phyloP scores from a whole-genome alignment of 2,329 filamentous ascomycete genomes.

The Balansia obtecta region DNA sequence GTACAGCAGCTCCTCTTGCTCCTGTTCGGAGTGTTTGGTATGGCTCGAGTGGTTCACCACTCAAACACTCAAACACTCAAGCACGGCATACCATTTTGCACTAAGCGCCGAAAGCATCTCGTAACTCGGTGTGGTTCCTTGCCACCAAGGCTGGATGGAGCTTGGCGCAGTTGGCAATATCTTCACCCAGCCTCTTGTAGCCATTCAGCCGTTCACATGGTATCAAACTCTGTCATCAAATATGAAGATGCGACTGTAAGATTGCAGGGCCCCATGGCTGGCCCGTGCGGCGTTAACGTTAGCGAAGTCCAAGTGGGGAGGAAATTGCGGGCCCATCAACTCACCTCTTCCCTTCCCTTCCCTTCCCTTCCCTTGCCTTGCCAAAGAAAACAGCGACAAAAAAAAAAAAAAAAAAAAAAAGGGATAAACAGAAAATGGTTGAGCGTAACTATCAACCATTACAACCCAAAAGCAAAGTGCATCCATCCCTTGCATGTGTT shows the following conservation, averaged over 20 bases:
- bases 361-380: too few species aligned
- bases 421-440: neutral
- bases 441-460: neutral
- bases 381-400: conserved; percentile 1
- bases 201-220: neutral
- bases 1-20: neutral
- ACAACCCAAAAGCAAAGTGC: neutral
- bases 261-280: conserved; percentile 2
- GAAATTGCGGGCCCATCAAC: conserved; percentile 13
- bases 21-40: neutral
- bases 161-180: too few species aligned
- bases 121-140: too few species aligned
- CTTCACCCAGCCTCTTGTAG: too few species aligned
- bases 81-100: neutral
- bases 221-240: neutral
- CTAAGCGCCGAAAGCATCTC: too few species aligned
- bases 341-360: too few species aligned
- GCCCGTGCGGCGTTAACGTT: conserved; percentile 6
- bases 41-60: neutral
- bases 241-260: neutral
- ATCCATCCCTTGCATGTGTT: too few species aligned
- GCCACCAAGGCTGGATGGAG: too few species aligned
- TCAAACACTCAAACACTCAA: neutral
- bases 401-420: neutral
- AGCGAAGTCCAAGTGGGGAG: conserved; percentile 14